Percentiles rank a stretch among this genome's conserved stretches.
Evolutionary conservation across 2,329 filamentous ascomycete genomes (phyloP).

Genomic region (Reticulascus tulasneorum): DNA sequence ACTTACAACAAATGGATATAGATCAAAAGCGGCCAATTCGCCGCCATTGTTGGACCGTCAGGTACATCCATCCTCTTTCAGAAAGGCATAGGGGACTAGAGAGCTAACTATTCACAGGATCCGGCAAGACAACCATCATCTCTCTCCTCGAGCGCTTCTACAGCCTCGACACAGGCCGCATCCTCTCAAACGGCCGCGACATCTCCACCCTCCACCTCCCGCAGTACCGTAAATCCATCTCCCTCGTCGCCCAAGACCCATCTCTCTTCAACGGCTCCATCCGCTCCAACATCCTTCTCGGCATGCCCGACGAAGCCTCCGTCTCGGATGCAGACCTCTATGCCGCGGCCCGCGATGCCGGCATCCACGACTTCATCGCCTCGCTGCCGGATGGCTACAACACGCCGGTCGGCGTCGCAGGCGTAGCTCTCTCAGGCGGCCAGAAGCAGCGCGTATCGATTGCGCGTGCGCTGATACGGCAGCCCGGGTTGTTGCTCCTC

Average conservation of each 20-base stretch:
- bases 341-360: slow-evolving; percentile 36
- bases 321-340: slow-evolving; percentile 5
- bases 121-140: slow-evolving; percentile 25
- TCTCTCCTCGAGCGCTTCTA: slow-evolving; percentile 25
- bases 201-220: slow-evolving; percentile 20
- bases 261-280: slow-evolving; percentile 37
- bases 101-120: slow-evolving; percentile 33
- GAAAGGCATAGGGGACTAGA: neutral
- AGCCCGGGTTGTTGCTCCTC: slow-evolving; percentile 4
- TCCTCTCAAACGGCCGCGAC: slow-evolving; percentile 24
- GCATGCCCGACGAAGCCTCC: slow-evolving; percentile 11
- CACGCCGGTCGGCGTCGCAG: slow-evolving; percentile 7
- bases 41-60: slow-evolving; percentile 65
- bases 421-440: slow-evolving; percentile 41
- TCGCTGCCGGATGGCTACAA: slow-evolving; percentile 63
- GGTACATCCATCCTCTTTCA: slow-evolving; percentile 16
- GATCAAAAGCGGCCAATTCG: slow-evolving; percentile 58
- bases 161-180: slow-evolving; percentile 17
- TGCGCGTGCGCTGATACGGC: slow-evolving; percentile 10
- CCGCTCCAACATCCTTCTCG: slow-evolving; percentile 21
- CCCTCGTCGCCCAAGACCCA: slow-evolving; percentile 38
- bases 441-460: slow-evolving; percentile 55
- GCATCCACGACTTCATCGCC: slow-evolving; percentile 67
- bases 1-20: too few species aligned
- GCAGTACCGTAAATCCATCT: slow-evolving; percentile 29